Base-by-base conservation (phyloP, 1,284 basidiomycete genomes). In the Naganishia sp. region DNA sequence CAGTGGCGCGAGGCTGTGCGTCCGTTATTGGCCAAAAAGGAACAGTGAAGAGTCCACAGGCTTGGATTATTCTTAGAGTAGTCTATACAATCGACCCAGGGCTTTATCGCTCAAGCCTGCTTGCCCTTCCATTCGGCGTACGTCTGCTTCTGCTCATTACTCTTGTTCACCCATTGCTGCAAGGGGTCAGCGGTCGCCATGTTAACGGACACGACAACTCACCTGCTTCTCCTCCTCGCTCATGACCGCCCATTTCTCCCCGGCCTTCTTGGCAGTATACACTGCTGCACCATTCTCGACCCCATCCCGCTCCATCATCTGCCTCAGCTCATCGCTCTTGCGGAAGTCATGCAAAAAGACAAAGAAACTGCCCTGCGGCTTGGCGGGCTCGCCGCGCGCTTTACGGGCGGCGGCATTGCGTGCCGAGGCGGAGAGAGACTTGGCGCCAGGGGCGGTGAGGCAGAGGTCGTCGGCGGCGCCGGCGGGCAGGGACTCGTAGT, bases 1-100 rank as follows among this genome's bases (percentile, higher is more conserved):
- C 92, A 93, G 72, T 95, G 92, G 92, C 83, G n/a, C n/a, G 49
- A 49, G 7, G 46, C 42, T 6, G 45, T 66, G 16, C 23, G 23
- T 25, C 65, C 65, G 36, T 25, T 66, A 18, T 10, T 66, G 36
- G 33, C 23, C 16, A 61, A 61, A 42, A 61, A 61, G 23, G 59
- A 61, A 25, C 48, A 56, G 28, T 56, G 42, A 39, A 43, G 2
- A 9, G 42, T 21, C 21, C n/a, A 39, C 9, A 39, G 36, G 36
- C 6, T 39, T 39, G 36, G 36, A 39, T 43, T 54, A 42, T 18
- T 36, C 31, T 3, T 21, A 9, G 13, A 9, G 10, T 21, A 55
- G n/a, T 10, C 25, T 42, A 55, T 42, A 15, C 39, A 23, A 39
- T 25, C 21, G 39, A 23, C 44, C n/a, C 54, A 15, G 39, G 18